phyloP scores from a whole-genome alignment of 2,329 filamentous ascomycete genomes.

The Juglanconis juglandina region DNA sequence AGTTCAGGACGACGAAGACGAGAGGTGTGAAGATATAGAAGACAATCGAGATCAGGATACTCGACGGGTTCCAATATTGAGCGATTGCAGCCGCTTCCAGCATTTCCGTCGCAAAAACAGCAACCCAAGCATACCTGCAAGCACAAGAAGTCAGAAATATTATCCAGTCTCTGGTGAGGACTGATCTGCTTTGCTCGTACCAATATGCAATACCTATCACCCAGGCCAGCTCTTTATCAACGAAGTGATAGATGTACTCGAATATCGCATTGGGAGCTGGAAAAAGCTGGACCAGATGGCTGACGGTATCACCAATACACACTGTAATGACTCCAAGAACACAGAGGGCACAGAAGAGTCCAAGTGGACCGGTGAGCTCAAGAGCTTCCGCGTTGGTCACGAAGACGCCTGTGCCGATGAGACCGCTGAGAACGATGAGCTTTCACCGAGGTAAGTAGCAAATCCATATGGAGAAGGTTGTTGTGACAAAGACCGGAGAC shows the following conservation, averaged over 20 bases:
- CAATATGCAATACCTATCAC: constrained; percentile 19
- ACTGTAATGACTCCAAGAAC: constrained; percentile 17
- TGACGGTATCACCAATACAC: constrained; percentile 20
- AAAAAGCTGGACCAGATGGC: constrained; percentile 20
- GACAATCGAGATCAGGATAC: neutral
- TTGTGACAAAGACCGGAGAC: neutral
- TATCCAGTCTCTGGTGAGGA: neutral
- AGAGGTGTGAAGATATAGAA: constrained; percentile 12
- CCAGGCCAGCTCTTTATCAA: constrained; percentile 21
- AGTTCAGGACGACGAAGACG: constrained; percentile 14
- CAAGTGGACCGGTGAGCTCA: constrained; percentile 16
- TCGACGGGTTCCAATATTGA: constrained; percentile 5
- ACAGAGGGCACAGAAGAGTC: constrained; percentile 15
- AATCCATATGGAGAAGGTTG: neutral
- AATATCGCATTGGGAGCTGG: constrained; percentile 21
- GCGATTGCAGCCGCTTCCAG: constrained; percentile 12
- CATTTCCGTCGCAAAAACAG: constrained; percentile 17
- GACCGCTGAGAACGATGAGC: constrained; percentile 17
- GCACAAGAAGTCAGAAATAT: neutral
- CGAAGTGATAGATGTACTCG: constrained; percentile 21
- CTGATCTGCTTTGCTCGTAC: neutral
- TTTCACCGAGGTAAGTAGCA: neutral
- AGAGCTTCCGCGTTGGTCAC: constrained; percentile 17
- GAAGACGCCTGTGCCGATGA: constrained; percentile 20
- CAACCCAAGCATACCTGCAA: constrained; percentile 12